phyloP scores from a whole-genome alignment of 2,329 filamentous ascomycete species.

The Hyphodiscus sp. region DNA sequence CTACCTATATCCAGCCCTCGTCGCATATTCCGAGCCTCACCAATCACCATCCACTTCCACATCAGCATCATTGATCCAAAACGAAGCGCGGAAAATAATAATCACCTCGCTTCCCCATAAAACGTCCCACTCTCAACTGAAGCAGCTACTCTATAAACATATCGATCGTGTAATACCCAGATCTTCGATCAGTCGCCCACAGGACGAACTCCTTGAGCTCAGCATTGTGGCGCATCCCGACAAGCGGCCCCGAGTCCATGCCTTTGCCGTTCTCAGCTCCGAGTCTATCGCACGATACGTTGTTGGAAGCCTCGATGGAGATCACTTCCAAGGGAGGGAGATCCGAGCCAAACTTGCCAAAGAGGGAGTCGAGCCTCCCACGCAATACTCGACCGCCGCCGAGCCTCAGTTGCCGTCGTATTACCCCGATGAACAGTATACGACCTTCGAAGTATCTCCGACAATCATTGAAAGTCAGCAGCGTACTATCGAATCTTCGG shows the following conservation, averaged over 20 bases:
- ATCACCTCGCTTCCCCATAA: conserved; percentile 14
- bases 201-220: conserved; percentile 5
- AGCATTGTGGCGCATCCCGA: conserved; percentile 10
- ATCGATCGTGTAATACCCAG: neutral
- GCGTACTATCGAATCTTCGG: neutral
- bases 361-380: conserved; percentile 1
- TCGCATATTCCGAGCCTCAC: neutral
- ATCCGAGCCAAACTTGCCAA: conserved; percentile 5
- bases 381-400: neutral
- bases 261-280: conserved; percentile 15
- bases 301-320: neutral
- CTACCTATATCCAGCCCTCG: neutral
- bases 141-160: conserved; percentile 3
- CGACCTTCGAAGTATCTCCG: neutral
- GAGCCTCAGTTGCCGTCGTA: too few relatives aligned
- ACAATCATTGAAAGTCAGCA: neutral
- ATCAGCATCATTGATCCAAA: conserved; percentile 1
- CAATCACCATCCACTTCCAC: neutral
- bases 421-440: neutral
- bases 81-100: conserved; percentile 21
- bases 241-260: conserved; percentile 13
- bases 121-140: conserved; percentile 3
- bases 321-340: neutral
- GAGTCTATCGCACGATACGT: conserved; percentile 6
- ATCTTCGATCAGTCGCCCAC: neutral